Percentiles rank a stretch among this genome's conserved stretches.
Evolutionary conservation across 768 basidiomycete genomes (phyloP).

Genomic region (Candolleomyces aberdarensis): DNA sequence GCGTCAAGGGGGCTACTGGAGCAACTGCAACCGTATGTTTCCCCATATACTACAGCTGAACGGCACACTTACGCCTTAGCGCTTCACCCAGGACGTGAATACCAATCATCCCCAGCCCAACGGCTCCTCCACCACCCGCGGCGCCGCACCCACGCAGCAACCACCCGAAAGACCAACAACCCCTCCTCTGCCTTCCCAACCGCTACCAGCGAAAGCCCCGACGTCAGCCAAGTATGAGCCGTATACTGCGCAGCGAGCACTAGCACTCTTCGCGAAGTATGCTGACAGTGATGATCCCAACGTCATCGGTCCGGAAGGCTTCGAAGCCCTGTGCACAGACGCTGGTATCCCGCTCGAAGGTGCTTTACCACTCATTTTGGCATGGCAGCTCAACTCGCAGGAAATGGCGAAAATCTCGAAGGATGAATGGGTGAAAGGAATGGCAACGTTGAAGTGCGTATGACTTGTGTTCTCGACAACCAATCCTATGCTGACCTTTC

Average conservation of each 20-base stretch:
- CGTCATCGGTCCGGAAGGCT: constrained; percentile 69
- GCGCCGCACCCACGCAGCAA: constrained; percentile 1
- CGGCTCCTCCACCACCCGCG: constrained; percentile 2
- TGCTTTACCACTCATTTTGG: constrained; percentile 63
- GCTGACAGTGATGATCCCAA: constrained; percentile 52
- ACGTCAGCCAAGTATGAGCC: constrained; percentile 30
- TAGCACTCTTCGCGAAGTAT: constrained; percentile 58
- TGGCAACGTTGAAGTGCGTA: constrained; percentile 34
- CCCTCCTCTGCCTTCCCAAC: constrained; percentile 9
- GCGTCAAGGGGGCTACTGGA: constrained; percentile 15
- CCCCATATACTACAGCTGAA: neutral
- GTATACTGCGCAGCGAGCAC: constrained; percentile 50
- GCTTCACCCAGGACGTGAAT: neutral
- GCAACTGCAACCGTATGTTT: neutral
- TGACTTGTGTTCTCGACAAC: neutral
- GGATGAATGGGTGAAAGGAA: constrained; percentile 69
- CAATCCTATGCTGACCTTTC: neutral
- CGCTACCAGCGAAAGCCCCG: constrained; percentile 12
- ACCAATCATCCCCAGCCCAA: constrained; percentile 6
- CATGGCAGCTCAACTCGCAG: constrained; percentile 69
- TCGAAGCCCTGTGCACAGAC: constrained; percentile 68
- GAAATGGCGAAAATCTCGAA: constrained; percentile 73
- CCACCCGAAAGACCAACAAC: neutral
- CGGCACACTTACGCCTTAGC: neutral
- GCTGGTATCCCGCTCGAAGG: constrained; percentile 74